Base-by-base conservation (phyloP, 1,284 basidiomycete species). In the Austroboletus novae-zelandiae region DNA sequence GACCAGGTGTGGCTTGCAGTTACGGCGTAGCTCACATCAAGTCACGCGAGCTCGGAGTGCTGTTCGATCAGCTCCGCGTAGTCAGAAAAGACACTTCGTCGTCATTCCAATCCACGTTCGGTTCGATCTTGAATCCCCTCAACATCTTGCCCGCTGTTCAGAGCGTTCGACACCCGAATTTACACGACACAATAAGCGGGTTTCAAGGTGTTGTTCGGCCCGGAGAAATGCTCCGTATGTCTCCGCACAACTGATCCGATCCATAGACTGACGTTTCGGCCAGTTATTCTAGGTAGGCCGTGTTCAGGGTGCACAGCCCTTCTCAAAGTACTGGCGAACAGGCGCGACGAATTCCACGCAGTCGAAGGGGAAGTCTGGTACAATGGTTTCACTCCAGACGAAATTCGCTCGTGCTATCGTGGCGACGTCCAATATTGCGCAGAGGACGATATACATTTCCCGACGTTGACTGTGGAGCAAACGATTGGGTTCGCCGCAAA, bases 401-500 rank as follows among this genome's bases (percentile, higher is more conserved):
- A 84, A 34, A 71, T 89, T 40, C 58, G 67, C 40, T 73, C 75
- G 29, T 75, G 77, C 52, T 81, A 79, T 62, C 81, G 84, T 7
- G 86, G 86, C 14, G 86, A 88, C 55, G 78, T 85, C 6, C 75
- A 78, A 50, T 89, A 87, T 62, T 83, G 75, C 52, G 81, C 83
- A 0, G 85, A 87, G 62, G 82, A 84, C 54, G 90, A 92, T 57
- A 71, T 86, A 0, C 89, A 91, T 61, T 88, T 89, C 59, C 83
- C 89, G 1, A 83, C 84, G 5, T 73, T 92, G 20, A 89, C 86
- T 1, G 88, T 91, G 14, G 76, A 76, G 46, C 76, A 84, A 62
- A 89, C 87, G 0, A 68, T 89, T 10, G 65, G 69, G 25, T 84
- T 91, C 58, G 79, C 88, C 1, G 74, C 85, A 0, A 80, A 76